Evolutionary conservation across 2,329 filamentous ascomycete genomes (phyloP).

Genomic region (Cladobotryum protrusum): DNA sequence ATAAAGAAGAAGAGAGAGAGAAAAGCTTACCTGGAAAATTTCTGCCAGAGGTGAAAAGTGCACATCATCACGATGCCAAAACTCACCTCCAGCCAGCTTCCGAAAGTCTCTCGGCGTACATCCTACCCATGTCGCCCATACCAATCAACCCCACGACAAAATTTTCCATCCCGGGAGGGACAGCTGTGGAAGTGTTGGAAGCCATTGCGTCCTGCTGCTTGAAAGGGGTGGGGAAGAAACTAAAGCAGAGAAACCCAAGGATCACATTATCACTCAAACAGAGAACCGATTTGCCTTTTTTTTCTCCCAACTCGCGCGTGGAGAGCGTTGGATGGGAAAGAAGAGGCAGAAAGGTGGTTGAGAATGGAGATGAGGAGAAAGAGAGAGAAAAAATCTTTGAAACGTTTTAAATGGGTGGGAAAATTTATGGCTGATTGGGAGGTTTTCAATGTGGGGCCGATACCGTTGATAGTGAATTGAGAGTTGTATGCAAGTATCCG

Average conservation of each 20-base stretch:
- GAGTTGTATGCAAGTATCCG: not conserved
- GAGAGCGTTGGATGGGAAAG: too few species aligned
- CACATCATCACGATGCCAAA: constrained; percentile 5
- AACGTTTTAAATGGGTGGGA: not conserved
- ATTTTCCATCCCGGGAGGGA: constrained; percentile 50
- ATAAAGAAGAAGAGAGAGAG: constrained; percentile 6
- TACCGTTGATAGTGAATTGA: not conserved
- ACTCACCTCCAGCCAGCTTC: constrained; percentile 90
- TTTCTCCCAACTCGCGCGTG: too few species aligned
- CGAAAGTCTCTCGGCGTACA: constrained; percentile 88
- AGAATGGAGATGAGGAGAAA: constrained; percentile 12
- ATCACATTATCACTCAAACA: too few species aligned
- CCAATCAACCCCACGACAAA: constrained; percentile 91
- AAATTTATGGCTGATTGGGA: constrained; percentile 5
- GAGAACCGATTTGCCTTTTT: too few species aligned
- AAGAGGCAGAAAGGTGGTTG: constrained; percentile 11
- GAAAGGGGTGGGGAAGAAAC: constrained; percentile 8
- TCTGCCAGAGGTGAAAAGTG: not conserved
- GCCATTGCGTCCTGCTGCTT: constrained; percentile 25
- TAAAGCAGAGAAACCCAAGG: constrained; percentile 18
- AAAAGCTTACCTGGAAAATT: constrained; percentile 10
- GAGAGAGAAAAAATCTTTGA: not conserved
- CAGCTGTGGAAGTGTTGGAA: constrained; percentile 12
- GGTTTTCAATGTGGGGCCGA: constrained; percentile 1
- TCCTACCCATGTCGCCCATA: constrained; percentile 99